Evolutionary conservation across 345 rosid genomes (phyloP).

Genomic region (Gynandropsis gynandra): DNA sequence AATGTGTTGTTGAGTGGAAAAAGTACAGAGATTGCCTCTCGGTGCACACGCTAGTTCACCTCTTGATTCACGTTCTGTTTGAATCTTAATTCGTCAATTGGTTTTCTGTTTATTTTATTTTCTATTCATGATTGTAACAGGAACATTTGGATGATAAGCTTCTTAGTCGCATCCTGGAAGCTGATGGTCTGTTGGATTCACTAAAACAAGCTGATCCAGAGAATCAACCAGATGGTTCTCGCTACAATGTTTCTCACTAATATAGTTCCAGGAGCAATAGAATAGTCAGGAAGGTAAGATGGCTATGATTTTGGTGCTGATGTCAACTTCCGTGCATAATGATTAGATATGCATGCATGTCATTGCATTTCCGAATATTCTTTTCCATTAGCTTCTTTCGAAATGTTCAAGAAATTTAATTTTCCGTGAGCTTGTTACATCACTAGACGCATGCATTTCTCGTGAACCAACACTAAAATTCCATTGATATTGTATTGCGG

Average conservation of each 20-base stretch:
- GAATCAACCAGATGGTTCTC: conserved; percentile 28
- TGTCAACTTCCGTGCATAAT: too few species aligned
- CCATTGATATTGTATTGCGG: too few species aligned
- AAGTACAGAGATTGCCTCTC: conserved; percentile 76
- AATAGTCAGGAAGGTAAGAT: too few species aligned
- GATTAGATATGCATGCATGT: too few species aligned
- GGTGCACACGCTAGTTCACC: conserved; percentile 29
- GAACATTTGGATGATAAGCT: conserved; percentile 72
- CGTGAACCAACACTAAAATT: too few species aligned
- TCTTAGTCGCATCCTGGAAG: conserved; percentile 61
- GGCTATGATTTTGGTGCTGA: too few species aligned
- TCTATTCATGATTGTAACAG: conserved; percentile 26
- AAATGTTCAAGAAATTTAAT: too few species aligned
- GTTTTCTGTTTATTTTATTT: not conserved
- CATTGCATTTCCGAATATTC: too few species aligned
- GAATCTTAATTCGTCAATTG: not conserved
- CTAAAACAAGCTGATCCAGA: conserved; percentile 23
- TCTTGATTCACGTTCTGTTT: not conserved
- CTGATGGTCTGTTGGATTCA: conserved; percentile 34
- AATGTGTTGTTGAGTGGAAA: conserved; percentile 62
- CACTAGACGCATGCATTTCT: too few species aligned
- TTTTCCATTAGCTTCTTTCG: too few species aligned
- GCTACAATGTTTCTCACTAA: conserved; percentile 19
- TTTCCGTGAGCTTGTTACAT: too few species aligned
- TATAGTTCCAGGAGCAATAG: not conserved